Evolutionary conservation across 164 flowering plant species (phyloP), one percentile per base, ranked within the genome.

Genomic region (Buxus sempervirens): DNA sequence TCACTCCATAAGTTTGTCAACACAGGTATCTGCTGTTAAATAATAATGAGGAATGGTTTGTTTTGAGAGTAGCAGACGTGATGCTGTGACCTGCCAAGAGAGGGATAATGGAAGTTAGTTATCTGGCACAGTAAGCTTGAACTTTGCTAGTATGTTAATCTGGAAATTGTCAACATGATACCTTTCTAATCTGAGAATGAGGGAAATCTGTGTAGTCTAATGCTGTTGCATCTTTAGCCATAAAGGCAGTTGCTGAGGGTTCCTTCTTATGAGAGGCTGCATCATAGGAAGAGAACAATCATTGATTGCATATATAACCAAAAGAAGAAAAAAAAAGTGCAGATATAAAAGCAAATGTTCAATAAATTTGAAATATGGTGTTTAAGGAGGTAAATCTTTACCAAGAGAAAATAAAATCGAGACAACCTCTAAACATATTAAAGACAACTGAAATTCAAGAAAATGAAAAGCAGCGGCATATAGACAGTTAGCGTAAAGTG

Each of bases 11-110:
- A 93, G 93, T 69, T 90, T 88, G 86, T 93, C 96, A 59, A 90
- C 93, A 72, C 92, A 82, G 42, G 93, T 76, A 76, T 93, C 98
- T 38, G 90, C 96, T 60, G 96, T 86, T 48, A 95, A 76, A 75
- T 95, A 95, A 70, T 95, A 95, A 72, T 95, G 99, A 28, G 99
- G 99, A 78, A 95, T 95, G 24, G 92, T 89, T 78, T 95, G 98
- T 76, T 95, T 95, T 49, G 99, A 95, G 36, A 85, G 79, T 77
- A 93, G 65, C 69, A 92, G 79, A 42, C 97, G 89, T 67, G 96
- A 86, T 68, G 99, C 98, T 54, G 90, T 92, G 70, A 92, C 65
- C 99, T 95, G 90, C 61, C 68, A 77, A 66, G 36, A 60, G 36
- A 27, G 14, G 38, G 21, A 45, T 4, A 67, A 9, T 22, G 1